A percentile compares a stretch with the other conserved stretches of the same genome.
These are phyloP conservation scores for Cladophialophora yegresii DNA, from an alignment of 2,329 filamentous ascomycete species.

Conservation along the genomic window DNA sequence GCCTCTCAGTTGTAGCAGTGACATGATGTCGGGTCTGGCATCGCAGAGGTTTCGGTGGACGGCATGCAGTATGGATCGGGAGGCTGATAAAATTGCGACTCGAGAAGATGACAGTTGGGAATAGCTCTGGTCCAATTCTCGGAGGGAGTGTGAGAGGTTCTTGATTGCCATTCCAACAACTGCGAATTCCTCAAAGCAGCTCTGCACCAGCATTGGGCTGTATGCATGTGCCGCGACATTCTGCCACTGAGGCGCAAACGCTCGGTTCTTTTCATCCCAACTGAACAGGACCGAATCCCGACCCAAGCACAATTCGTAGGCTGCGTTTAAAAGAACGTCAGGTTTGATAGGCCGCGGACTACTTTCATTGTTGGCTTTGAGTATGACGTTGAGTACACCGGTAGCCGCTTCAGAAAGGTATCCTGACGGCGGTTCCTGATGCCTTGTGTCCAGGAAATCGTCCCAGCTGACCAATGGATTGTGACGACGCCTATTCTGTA, in stretches of 20 bases:
- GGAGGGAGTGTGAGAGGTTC: conserved; percentile 6
- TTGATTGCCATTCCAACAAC: conserved; percentile 16
- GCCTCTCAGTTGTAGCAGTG: conserved; percentile 23
- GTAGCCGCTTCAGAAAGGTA: conserved; percentile 50
- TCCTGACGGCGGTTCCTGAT: conserved; percentile 42
- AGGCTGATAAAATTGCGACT: conserved; percentile 19
- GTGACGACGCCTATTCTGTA: conserved; percentile 29
- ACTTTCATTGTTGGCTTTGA: conserved; percentile 31
- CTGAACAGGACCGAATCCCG: conserved; percentile 50
- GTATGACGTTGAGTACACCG: conserved; percentile 45
- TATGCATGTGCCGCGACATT: conserved; percentile 53
- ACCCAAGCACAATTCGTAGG: conserved; percentile 47
- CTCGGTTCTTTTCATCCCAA: conserved; percentile 42
- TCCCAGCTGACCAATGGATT: conserved; percentile 46
- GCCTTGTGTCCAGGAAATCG: conserved; percentile 41
- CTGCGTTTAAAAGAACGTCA: conserved; percentile 45
- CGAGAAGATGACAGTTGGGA: conserved; percentile 6
- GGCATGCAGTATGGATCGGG: conserved; percentile 18
- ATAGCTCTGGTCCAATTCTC: conserved; percentile 5
- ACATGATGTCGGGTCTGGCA: conserved; percentile 6
- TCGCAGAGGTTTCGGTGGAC: conserved; percentile 17
- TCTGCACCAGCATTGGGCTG: conserved; percentile 22
- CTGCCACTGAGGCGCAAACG: conserved; percentile 47
- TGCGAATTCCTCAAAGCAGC: conserved; percentile 18
- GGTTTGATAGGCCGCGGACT: conserved; percentile 37